Percentiles rank a stretch among this genome's conserved stretches.
These are phyloP conservation scores for Metschnikowia orientalis DNA, from an alignment of 805 yeast genomes.

Conservation along the genomic window DNA sequence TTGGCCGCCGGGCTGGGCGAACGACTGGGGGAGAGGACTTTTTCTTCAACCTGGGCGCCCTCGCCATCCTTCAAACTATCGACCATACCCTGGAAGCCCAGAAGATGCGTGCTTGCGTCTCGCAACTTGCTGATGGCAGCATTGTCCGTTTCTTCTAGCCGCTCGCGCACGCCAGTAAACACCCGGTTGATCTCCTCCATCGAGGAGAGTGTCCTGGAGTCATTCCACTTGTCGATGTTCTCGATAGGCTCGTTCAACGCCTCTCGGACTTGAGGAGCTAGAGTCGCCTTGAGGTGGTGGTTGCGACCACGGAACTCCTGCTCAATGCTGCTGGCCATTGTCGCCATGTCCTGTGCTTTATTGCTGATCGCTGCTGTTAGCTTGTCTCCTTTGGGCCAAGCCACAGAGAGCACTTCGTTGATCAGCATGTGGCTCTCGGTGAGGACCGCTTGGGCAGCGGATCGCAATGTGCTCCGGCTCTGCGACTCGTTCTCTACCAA, in stretches of 20 bases:
- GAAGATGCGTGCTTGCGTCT: slow-evolving; percentile 1
- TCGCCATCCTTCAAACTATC: too few species aligned
- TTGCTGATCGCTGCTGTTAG: too few species aligned
- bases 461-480: slow-evolving; percentile 1
- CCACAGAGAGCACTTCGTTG: too few species aligned
- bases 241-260: background rate
- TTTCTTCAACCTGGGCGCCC: too few species aligned
- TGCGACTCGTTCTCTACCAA: slow-evolving; percentile 2
- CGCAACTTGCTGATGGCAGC: slow-evolving; percentile 1
- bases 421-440: too few species aligned
- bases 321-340: background rate
- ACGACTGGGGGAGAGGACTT: too few species aligned
- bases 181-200: background rate
- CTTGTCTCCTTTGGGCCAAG: too few species aligned
- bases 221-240: background rate
- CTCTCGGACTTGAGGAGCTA: background rate
- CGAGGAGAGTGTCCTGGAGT: background rate
- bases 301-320: background rate
- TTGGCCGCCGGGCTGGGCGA: slow-evolving; percentile 5
- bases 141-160: background rate
- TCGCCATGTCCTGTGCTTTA: slow-evolving; percentile 1
- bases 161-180: background rate
- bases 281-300: background rate
- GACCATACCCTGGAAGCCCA: slow-evolving; percentile 1
- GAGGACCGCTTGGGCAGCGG: slow-evolving; percentile 1